These are phyloP conservation scores for Aquilaria agallochum DNA, from an alignment of 441 rosid genomes.

Conservation along the genomic window DNA sequence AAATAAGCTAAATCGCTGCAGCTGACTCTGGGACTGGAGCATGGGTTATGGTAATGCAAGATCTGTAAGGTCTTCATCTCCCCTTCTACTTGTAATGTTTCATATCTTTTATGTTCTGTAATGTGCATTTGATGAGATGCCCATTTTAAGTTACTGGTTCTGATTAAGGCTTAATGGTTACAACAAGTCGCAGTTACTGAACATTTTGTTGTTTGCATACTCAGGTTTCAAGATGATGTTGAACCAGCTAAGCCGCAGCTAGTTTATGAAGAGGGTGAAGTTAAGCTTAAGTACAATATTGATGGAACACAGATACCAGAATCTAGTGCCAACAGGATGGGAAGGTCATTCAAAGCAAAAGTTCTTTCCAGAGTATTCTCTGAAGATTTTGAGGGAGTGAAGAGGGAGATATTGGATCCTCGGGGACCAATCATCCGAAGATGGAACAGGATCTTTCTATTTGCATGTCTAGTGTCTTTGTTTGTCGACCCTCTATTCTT, in stretches of 20 bases:
- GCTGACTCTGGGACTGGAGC: conserved; percentile 5
- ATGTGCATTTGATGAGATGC: not conserved
- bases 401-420: conserved; percentile 73
- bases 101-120: not conserved
- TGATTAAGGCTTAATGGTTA: conserved; percentile 1
- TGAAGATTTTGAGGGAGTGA: conserved; percentile 65
- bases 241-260: conserved; percentile 36
- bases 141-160: no score
- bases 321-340: conserved; percentile 19
- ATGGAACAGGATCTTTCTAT: conserved; percentile 81
- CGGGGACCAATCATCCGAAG: conserved; percentile 50
- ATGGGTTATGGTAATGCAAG: conserved; percentile 59
- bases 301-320: conserved; percentile 42
- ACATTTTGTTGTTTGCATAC: not conserved
- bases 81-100: not conserved
- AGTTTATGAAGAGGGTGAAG: conserved; percentile 37
- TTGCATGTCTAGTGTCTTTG: conserved; percentile 67
- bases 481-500: conserved; percentile 90
- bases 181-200: not conserved
- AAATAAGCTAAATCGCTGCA: conserved; percentile 6
- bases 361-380: conserved; percentile 76
- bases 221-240: conserved; percentile 58
- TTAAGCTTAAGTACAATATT: conserved; percentile 46
- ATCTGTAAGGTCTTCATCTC: conserved; percentile 61
- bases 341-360: conserved; percentile 53